Evolutionary conservation across 331 rosid genomes (phyloP), one percentile per base, ranked within the genome.

Genomic region (Malus hybrid): DNA sequence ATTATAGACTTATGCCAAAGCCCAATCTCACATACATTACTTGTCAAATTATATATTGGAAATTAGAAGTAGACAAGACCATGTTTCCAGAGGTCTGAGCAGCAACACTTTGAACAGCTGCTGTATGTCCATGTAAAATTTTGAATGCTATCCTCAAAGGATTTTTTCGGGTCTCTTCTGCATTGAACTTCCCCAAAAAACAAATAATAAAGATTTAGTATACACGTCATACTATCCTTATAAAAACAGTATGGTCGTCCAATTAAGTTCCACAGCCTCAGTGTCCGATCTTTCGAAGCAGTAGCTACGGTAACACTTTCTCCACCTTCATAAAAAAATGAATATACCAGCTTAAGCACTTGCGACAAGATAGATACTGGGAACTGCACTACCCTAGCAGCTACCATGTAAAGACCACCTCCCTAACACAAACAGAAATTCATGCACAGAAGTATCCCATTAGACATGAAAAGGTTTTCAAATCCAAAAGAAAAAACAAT

Each of bases 241-340:
- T 36, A 12, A 8, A 52, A 77, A n/a, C 48, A 70, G 33, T 32
- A 67, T 20, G 46, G 50, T 62, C 70, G 79, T 76, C 71, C 74
- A 68, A 56, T 79, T 82, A 91, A 93, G 93, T 93, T 91, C 97
- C 98, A 93, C 79, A 93, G 93, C 87, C 95, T 91, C 69, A 94
- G 42, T 6, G 96, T 88, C 62, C 85, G 87, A 78, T 94, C 99
- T 79, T 94, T 62, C 3, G 67, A 62, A 62, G 67, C 96, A 62
- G 97, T 91, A 73, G 95, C 93, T 31, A 89, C 74, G 3, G 89
- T 83, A 65, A 78, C 77, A 71, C 80, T 73, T 63, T 83, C 92
- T 34, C 65, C 77, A 73, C 85, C 98, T 88, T 82, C 71, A 77
- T 67, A 22, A 39, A 63, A 15, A 68, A 4, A 24, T 48, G 36